phyloP scores from a whole-genome alignment of 768 basidiomycete genomes.

The Rhodosporidiobolus odoratus region DNA sequence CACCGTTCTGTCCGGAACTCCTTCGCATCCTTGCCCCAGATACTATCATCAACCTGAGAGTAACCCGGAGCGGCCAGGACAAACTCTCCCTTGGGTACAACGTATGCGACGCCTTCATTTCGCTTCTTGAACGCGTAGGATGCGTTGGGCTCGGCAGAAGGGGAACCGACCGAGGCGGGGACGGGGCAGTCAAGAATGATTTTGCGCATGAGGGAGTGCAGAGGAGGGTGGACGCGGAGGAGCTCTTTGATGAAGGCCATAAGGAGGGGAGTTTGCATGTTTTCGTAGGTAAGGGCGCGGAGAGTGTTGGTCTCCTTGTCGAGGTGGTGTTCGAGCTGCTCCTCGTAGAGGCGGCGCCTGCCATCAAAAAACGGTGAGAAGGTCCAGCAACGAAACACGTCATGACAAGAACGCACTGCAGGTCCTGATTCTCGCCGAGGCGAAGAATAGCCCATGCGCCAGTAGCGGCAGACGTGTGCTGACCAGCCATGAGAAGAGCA shows the following conservation, averaged over 20 bases:
- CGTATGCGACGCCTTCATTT: conserved; percentile 59
- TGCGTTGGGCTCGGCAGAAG: conserved; percentile 52
- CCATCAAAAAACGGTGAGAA: conserved; percentile 3
- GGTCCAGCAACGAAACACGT: background rate
- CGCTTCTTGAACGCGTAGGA: conserved; percentile 15
- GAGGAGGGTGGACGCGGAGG: conserved; percentile 85
- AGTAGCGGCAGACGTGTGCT: conserved; percentile 93
- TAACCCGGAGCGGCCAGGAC: conserved; percentile 84
- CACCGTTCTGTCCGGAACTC: conserved; percentile 78
- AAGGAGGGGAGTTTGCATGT: conserved; percentile 75
- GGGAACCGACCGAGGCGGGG: conserved; percentile 71
- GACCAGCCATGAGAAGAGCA: conserved; percentile 97
- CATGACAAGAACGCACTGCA: conserved; percentile 57
- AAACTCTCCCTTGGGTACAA: conserved; percentile 83
- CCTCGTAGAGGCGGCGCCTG: conserved; percentile 77
- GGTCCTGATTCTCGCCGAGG: conserved; percentile 65
- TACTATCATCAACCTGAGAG: conserved; percentile 72
- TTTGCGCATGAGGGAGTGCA: conserved; percentile 91
- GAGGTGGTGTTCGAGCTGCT: conserved; percentile 72
- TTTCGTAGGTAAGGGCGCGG: conserved; percentile 76
- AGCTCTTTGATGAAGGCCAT: conserved; percentile 90
- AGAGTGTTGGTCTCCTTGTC: conserved; percentile 62
- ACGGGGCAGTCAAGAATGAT: conserved; percentile 79
- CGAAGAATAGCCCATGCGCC: conserved; percentile 86
- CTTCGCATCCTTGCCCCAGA: conserved; percentile 65